These are phyloP conservation scores for Sanguinoderma infundibulare DNA, from an alignment of 1,284 basidiomycete species.

Conservation along the genomic window DNA sequence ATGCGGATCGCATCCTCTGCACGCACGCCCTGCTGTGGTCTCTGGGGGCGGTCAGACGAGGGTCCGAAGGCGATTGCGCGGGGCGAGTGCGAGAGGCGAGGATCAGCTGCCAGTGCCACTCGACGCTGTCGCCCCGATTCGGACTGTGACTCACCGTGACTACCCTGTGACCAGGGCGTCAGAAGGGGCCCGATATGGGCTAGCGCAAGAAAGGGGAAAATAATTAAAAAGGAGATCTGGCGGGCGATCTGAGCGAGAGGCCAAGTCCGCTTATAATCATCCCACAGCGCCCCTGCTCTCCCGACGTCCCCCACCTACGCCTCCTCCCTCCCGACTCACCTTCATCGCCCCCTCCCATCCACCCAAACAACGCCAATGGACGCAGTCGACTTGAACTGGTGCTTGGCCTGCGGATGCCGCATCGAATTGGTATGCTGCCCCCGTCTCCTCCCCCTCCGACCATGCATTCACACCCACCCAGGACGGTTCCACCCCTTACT, in stretches of 20 bases:
- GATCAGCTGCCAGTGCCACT: conserved; percentile 15
- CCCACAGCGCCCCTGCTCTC: conserved; percentile 19
- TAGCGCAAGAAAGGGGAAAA: conserved; percentile 20
- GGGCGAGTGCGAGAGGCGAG: conserved; percentile 15
- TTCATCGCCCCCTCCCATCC: too few species aligned
- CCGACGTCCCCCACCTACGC: conserved; percentile 23
- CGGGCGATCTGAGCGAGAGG: conserved; percentile 2
- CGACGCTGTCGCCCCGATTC: conserved; percentile 13
- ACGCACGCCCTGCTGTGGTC: neutral
- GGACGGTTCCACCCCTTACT: conserved; percentile 57
- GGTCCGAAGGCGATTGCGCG: neutral
- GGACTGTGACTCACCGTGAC: conserved; percentile 23
- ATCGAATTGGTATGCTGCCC: conserved; percentile 46
- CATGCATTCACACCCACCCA: conserved; percentile 31
- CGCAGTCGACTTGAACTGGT: conserved; percentile 72
- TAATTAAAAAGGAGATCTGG: conserved; percentile 22
- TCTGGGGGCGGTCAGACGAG: neutral
- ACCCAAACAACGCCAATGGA: conserved; percentile 51
- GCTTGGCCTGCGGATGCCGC: conserved; percentile 60
- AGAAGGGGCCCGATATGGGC: conserved; percentile 7
- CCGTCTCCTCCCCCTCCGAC: conserved; percentile 3
- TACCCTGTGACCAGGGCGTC: conserved; percentile 8
- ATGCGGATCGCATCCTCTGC: conserved; percentile 18
- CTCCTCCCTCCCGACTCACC: conserved; percentile 10
- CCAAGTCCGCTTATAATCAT: conserved; percentile 22